Evolutionary conservation across 352 stramenopile genomes (phyloP).

Genomic region (Globisporangium acanthophoron): DNA sequence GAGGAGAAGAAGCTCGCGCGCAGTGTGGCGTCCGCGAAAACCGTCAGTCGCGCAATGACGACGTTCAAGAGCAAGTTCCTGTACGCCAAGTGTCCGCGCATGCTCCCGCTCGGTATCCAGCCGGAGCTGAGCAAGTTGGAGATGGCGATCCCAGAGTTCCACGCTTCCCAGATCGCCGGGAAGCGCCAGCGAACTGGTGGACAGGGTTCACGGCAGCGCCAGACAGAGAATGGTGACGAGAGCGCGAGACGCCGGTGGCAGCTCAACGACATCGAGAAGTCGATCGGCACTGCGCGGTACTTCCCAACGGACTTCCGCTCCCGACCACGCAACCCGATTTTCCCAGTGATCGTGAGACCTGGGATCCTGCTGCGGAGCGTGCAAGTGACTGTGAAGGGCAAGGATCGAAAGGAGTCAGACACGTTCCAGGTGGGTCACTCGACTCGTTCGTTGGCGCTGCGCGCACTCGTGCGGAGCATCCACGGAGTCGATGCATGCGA

Average conservation of each 20-base stretch:
- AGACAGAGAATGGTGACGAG: conserved; percentile 3
- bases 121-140: conserved; percentile 43
- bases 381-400: conserved; percentile 2
- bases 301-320: conserved; percentile 29
- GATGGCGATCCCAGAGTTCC: conserved; percentile 81
- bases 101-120: conserved; percentile 50
- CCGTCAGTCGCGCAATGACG: conserved; percentile 69
- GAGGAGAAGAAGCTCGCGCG: conserved; percentile 86
- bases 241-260: conserved; percentile 31
- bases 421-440: conserved; percentile 34
- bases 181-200: conserved; percentile 23
- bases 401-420: conserved; percentile 13
- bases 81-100: conserved; percentile 75
- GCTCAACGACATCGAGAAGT: conserved; percentile 58
- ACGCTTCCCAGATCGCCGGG: conserved; percentile 64
- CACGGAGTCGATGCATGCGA: conserved; percentile 32
- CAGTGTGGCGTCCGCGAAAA: conserved; percentile 75
- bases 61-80: conserved; percentile 89
- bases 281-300: conserved; percentile 43
- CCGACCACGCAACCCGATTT: conserved; percentile 27
- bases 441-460: conserved; percentile 35
- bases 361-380: conserved; percentile 33
- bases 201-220: conserved; percentile 6
- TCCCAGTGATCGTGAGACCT: conserved; percentile 34
- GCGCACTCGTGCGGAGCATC: conserved; percentile 43